Conservation (phyloP, 106 monocot species). For the Platanthera guangdongensis region DNA sequence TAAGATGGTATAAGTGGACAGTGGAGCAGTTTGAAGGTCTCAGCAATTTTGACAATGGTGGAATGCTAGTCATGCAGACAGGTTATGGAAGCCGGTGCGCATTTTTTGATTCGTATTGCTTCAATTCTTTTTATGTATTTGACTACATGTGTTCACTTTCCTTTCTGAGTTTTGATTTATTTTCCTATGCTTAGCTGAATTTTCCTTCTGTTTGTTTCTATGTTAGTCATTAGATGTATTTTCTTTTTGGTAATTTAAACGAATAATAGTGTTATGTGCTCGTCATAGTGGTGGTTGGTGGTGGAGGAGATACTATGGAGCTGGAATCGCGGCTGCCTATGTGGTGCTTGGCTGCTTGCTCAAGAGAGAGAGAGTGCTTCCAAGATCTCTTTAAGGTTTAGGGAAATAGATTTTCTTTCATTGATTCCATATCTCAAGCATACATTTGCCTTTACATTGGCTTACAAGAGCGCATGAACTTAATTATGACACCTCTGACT, state of each 20-base stretch:
- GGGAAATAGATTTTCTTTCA: no score
- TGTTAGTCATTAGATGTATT: background rate
- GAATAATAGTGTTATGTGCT: background rate
- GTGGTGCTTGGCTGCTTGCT: no score
- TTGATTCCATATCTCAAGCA: no score
- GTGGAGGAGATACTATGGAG: no score
- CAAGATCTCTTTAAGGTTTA: no score
- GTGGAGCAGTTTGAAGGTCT: conserved; percentile 92
- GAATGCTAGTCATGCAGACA: conserved; percentile 93
- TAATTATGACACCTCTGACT: no score
- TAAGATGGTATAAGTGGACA: conserved; percentile 99
- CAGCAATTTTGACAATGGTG: conserved; percentile 80
- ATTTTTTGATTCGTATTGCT: background rate
- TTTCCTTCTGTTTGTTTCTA: background rate
- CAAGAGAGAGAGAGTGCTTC: no score
- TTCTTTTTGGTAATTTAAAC: background rate
- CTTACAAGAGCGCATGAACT: no score
- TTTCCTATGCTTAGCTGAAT: background rate
- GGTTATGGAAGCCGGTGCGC: conserved; percentile 81
- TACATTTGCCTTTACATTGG: no score
- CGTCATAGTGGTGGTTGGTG: no score
- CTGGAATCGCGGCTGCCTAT: no score
- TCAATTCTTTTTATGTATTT: background rate
- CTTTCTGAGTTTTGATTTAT: background rate
- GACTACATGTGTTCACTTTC: background rate